Evolutionary conservation across 2,329 filamentous ascomycete species (phyloP).

Genomic region (Penicillium rolfsii): DNA sequence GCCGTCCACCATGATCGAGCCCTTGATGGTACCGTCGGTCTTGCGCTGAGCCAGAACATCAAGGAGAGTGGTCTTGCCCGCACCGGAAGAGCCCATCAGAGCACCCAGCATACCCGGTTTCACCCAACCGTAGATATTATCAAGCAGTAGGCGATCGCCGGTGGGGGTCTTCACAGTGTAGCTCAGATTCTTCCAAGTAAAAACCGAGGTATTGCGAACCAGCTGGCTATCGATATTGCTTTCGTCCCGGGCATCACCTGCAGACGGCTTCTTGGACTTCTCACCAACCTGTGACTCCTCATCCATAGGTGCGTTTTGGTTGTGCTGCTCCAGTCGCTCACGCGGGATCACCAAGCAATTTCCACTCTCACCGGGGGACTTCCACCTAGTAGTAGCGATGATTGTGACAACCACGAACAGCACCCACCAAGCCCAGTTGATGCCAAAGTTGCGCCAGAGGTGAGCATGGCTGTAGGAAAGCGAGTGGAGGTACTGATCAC

Average conservation of each 20-base stretch:
- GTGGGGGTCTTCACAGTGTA: constrained; percentile 68
- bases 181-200: constrained; percentile 73
- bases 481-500: constrained; percentile 61
- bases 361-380: constrained; percentile 55
- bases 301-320: constrained; percentile 43
- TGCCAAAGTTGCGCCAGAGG: constrained; percentile 65
- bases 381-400: constrained; percentile 61
- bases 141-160: constrained; percentile 61
- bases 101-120: constrained; percentile 78
- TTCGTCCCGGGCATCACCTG: constrained; percentile 23
- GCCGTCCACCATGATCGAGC: constrained; percentile 69
- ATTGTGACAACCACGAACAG: constrained; percentile 64
- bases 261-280: constrained; percentile 29
- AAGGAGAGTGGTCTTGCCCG: constrained; percentile 74
- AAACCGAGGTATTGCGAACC: constrained; percentile 66
- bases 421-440: constrained; percentile 66
- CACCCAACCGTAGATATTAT: constrained; percentile 72
- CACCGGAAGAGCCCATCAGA: constrained; percentile 76
- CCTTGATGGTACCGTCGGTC: constrained; percentile 62
- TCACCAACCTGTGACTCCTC: constrained; percentile 52
- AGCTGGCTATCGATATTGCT: constrained; percentile 48
- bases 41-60: constrained; percentile 76
- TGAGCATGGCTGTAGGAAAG: constrained; percentile 58
- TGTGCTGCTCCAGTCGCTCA: constrained; percentile 54
- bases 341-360: constrained; percentile 64